Percentiles rank a stretch among this genome's conserved stretches.
These are phyloP conservation scores for Rhynchospora breviuscula DNA, from an alignment of 176 grass and related monocot genomes.

Conservation along the genomic window DNA sequence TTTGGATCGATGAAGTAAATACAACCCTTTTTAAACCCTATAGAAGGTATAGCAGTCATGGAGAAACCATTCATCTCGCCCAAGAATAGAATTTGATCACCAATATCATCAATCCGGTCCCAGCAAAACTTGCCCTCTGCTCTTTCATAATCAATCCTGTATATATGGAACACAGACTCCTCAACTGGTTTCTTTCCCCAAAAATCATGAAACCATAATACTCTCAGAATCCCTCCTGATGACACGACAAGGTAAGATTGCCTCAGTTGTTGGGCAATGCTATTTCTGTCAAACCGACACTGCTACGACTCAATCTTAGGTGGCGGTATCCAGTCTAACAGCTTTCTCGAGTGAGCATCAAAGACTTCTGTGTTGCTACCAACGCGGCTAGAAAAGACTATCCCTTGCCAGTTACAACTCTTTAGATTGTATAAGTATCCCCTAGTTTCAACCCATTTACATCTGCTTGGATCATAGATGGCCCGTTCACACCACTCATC, in stretches of 20 bases:
- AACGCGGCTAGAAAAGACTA: background rate
- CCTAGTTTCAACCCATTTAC: background rate
- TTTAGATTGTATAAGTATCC: background rate
- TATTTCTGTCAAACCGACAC: no score
- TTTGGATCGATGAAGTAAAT: background rate
- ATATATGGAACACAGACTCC: background rate
- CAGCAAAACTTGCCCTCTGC: background rate
- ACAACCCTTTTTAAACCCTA: background rate
- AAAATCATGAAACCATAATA: background rate
- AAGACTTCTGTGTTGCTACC: background rate
- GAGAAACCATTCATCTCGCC: background rate
- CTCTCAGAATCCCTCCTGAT: background rate
- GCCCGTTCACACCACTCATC: background rate
- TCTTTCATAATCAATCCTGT: background rate
- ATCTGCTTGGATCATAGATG: background rate
- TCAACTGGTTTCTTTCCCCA: background rate
- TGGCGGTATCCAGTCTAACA: background rate
- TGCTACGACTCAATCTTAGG: background rate
- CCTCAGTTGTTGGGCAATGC: background rate
- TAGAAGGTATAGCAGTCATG: background rate
- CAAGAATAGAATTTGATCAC: background rate
- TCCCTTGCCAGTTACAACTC: background rate
- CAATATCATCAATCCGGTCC: background rate
- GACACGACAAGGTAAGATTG: background rate
- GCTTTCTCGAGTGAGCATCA: background rate